phyloP scores from a whole-genome alignment of 768 basidiomycete species.

The Leccinum disarticulatum region DNA sequence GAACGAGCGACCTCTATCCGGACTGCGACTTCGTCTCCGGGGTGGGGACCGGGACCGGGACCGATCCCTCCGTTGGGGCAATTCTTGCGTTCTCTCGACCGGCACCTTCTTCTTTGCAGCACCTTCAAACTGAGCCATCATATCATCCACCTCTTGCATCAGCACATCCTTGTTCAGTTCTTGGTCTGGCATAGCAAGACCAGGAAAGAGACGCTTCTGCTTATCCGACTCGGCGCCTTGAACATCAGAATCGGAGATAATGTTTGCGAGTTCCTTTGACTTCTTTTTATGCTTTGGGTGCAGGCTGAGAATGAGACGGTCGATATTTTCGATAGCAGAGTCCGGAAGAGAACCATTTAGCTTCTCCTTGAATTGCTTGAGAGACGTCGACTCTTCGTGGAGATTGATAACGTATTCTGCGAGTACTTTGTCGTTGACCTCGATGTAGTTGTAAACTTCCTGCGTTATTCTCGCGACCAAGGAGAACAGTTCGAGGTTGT shows the following conservation, averaged over 20 bases:
- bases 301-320: conserved; percentile 90
- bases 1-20: conserved; percentile 54
- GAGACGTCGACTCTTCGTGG: conserved; percentile 79
- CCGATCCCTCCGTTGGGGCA: conserved; percentile 58
- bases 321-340: conserved; percentile 88
- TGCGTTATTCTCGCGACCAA: conserved; percentile 90
- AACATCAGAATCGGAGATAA: conserved; percentile 33
- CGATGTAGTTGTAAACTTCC: conserved; percentile 87
- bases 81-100: conserved; percentile 44
- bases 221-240: conserved; percentile 60
- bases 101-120: conserved; percentile 62
- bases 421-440: conserved; percentile 84
- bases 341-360: conserved; percentile 83
- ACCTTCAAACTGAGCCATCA: conserved; percentile 74
- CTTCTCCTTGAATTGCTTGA: conserved; percentile 78
- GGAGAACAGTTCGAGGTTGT: conserved; percentile 91
- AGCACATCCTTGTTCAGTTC: conserved; percentile 73
- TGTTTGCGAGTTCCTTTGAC: conserved; percentile 38
- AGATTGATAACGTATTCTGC: conserved; percentile 94
- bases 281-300: conserved; percentile 94
- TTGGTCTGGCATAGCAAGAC: conserved; percentile 78
- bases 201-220: conserved; percentile 86
- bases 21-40: conserved; percentile 57
- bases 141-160: conserved; percentile 85
- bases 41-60: conserved; percentile 47